Conservation (phyloP, 2,329 filamentous ascomycete genomes). For the Diaporthe ampelina region DNA sequence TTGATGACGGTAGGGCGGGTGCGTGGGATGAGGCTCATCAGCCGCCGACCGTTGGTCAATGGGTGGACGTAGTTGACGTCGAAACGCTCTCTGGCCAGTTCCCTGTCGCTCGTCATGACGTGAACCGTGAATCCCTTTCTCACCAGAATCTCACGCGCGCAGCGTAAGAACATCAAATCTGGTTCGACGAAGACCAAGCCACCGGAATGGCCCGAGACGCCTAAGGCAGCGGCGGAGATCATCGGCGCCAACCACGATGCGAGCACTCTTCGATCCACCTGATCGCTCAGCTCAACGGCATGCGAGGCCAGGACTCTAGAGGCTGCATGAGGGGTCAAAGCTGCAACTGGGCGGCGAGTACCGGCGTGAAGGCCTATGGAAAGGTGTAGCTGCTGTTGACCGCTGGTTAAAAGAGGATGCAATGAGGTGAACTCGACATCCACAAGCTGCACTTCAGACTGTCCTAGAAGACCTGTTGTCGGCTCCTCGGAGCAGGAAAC, state of each 20-base stretch:
- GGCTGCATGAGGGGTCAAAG: not conserved
- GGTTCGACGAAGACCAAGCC: conserved; percentile 51
- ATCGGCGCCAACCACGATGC: not conserved
- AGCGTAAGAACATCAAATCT: not conserved
- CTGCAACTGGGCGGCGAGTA: conserved; percentile 41
- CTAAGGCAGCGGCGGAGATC: not conserved
- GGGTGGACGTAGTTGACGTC: conserved; percentile 31
- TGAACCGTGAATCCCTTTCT: conserved; percentile 40
- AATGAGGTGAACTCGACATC: conserved; percentile 56
- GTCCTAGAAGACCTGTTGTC: no score
- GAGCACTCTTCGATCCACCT: not conserved
- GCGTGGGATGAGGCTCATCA: conserved; percentile 48
- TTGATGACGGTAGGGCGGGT: conserved; percentile 49
- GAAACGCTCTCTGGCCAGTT: not conserved
- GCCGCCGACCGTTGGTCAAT: conserved; percentile 41
- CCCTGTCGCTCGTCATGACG: conserved; percentile 45
- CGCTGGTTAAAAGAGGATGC: conserved; percentile 47
- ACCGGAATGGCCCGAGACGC: no score
- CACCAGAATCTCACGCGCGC: not conserved
- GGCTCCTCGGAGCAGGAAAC: conserved; percentile 13
- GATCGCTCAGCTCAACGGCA: not conserved
- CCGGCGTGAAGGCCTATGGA: conserved; percentile 51
- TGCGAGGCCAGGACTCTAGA: not conserved
- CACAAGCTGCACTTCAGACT: conserved; percentile 40
- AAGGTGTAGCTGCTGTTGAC: conserved; percentile 46